phyloP scores from a whole-genome alignment of 192 early-diverging fungal genomes.

The Pilobolus umbonatus region DNA sequence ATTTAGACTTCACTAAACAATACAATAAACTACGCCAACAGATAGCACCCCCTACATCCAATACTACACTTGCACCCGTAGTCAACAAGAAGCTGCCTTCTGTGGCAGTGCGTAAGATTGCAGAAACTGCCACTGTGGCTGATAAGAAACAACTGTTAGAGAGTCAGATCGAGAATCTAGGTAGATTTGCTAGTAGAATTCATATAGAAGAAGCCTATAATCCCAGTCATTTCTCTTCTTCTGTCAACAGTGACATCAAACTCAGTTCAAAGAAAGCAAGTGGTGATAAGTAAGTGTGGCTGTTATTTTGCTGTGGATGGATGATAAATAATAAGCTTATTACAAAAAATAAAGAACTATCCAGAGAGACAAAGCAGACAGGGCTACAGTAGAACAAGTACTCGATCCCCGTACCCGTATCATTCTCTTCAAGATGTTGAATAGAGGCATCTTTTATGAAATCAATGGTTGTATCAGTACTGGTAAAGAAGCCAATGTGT shows the following conservation, averaged over 20 bases:
- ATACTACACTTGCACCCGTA: slow-evolving; percentile 17
- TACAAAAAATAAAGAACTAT: slow-evolving; percentile 14
- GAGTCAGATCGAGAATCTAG: slow-evolving; percentile 52
- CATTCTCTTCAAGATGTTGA: slow-evolving; percentile 94
- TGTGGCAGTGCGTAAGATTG: slow-evolving; percentile 24
- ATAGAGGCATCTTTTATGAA: slow-evolving; percentile 82
- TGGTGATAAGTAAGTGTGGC: slow-evolving; percentile 46
- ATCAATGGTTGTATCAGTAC: slow-evolving; percentile 98
- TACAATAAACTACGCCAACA: slow-evolving; percentile 81
- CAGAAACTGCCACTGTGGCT: slow-evolving; percentile 18
- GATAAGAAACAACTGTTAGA: slow-evolving; percentile 42
- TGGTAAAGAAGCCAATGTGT: slow-evolving; percentile 98
- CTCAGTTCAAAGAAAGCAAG: slow-evolving; percentile 57
- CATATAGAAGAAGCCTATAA: slow-evolving; percentile 56
- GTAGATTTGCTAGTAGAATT: slow-evolving; percentile 67
- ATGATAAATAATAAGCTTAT: background rate
- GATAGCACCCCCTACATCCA: slow-evolving; percentile 31
- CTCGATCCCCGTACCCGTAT: slow-evolving; percentile 97
- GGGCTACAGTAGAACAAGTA: slow-evolving; percentile 96
- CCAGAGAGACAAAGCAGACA: slow-evolving; percentile 86
- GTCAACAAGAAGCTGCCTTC: slow-evolving; percentile 7
- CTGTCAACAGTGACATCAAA: slow-evolving; percentile 51
- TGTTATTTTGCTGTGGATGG: background rate
- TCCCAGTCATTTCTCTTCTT: slow-evolving; percentile 32
- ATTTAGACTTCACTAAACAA: slow-evolving; percentile 87